Evolutionary conservation across 306 rosid species (phyloP), one percentile per base, ranked within the genome.

Genomic region (Prosopis cineraria): DNA sequence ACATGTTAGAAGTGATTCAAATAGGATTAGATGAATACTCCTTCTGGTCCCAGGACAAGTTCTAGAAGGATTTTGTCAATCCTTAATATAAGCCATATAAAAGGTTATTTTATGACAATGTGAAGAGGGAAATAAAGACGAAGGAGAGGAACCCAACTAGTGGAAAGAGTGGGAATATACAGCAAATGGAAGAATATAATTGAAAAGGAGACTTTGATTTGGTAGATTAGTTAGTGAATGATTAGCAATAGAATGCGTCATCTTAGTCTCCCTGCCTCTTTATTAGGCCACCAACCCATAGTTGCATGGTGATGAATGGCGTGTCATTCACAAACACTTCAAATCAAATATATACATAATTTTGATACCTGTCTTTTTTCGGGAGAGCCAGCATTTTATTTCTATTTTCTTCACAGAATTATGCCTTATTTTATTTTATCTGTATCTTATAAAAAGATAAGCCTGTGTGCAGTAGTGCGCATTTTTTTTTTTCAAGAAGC

Each of bases 261-360:
- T 36, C 34, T 52, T 39, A 33, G 45, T 69, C 43, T 50, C 48
- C 66, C 66, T 73, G 40, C 14, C 70, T 9, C 45, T 33, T 41
- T 47, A 78, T 83, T 59, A 84, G 82, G 83, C 67, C 85, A 77
- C 84, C 82, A 83, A 82, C 85, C 71, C 6, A 47, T 80, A 59
- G 45, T 73, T 80, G 14, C 77, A 56, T 69, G 52, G 31, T 45
- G 43, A 39, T 8, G 65, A 58, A 13, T 58, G 68, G 68, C 68
- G 68, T 17, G 13, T 62, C 7, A 3, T 16, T 17, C 41, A 7
- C 13, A 64, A 64, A 58, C 34, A 58, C 65, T 27, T 58, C 10
- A 6, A 58, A 4, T 19, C 14, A 25, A 25, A 13, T 9, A 27
- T 19, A 11, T 9, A 4, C 33, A 56, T 56, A 4, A 24, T 56